Base-by-base conservation (phyloP, 805 yeast species). In the Gaillardinia entomophila region DNA sequence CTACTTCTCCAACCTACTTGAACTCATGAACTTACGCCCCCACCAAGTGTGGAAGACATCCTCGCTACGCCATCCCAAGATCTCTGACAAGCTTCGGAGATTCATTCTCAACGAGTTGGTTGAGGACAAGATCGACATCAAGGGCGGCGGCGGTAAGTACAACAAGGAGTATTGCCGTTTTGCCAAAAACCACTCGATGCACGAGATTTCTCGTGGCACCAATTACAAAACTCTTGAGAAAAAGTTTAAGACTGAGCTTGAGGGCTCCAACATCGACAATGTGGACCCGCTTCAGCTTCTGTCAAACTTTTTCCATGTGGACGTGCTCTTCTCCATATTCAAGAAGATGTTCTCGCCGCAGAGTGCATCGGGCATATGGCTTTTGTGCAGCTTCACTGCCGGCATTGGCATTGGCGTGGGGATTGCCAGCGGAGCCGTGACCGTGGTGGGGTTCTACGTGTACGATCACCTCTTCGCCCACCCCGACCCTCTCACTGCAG, bases 41-140 rank as follows among this genome's bases (percentile, higher is more conserved):
- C 51, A 48, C 33, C 70, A 63, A 40, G 54, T 58, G 20, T 62
- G 69, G 63, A 66, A 64, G 34, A 46, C 67, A 3, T 41, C 65
- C 3, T 54, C 66, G 2, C 41, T 63, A 24, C 48, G 42, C 24
- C 52, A 50, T 24, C 43, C 37, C 3, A 51, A 46, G 16, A 38
- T 62, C 12, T 27, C 55, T 11, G 32, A 41, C 18, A 53, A 53
- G 28, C 37, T 63, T 12, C 48, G 51, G 22, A 35, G 32, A n/a
- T 25, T 87, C 95, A 52, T 90, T 97, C 20, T 95, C 96, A 36
- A 81, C 83, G 24, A 92, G 59, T 26, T 66, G 70, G 44, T 75
- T 79, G 4, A 85, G 36, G 15, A 70, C 57, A 41, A 71, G 65
- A 35, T 83, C 81, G 13, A 82, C 71, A 5, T 51, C 51, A 30